Evolutionary conservation across 164 flowering plant species (phyloP), one percentile per base, ranked within the genome.

Genomic region (Liquidambar formosana): DNA sequence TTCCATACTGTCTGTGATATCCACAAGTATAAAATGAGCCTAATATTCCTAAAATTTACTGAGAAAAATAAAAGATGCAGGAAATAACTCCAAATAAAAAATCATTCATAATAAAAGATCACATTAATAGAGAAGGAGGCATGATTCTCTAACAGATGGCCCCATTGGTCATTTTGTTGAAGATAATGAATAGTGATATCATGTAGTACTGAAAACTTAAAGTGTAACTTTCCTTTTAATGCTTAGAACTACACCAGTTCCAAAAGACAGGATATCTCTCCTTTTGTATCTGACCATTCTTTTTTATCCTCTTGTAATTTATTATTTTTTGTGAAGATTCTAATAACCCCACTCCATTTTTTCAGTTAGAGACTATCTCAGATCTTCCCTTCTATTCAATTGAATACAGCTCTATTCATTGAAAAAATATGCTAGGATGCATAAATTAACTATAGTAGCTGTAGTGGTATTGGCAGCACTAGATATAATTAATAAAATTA

Each of bases 1-100:
- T 89, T 78, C 99, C 99, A 58, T 70, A 74, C 70, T 96, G 99
- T 71, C 98, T 96, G 91, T 61, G 73, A 62, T 61, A 68, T 44
- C 38, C 58, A 43, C 8, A 56, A 64, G n/a, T 47, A 47, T 27
- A 11, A 18, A 60, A 27, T 11, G n/a, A 33, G 49, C 28, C 19
- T 43, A 43, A 21, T 41, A 22, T 21, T 53, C 12, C 23, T 13
- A 64, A 3, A 51, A 43, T 8, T 52, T n/a, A 33, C 11, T 33
- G 23, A 16, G 28, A 25, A 27, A 46, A 23, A 11, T 21, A 51
- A 38, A 28, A 10, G 19, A 44, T n/a, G 5, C 4, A 43, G 52
- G 47, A 25, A 67, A 10, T 13, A 67, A 45, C 25, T 25, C 54
- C 56, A 8, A 63, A 12, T 25, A 41, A 38, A 43, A 18, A 9